Conservation (phyloP, 768 basidiomycete species). For the Boletales sp. region DNA sequence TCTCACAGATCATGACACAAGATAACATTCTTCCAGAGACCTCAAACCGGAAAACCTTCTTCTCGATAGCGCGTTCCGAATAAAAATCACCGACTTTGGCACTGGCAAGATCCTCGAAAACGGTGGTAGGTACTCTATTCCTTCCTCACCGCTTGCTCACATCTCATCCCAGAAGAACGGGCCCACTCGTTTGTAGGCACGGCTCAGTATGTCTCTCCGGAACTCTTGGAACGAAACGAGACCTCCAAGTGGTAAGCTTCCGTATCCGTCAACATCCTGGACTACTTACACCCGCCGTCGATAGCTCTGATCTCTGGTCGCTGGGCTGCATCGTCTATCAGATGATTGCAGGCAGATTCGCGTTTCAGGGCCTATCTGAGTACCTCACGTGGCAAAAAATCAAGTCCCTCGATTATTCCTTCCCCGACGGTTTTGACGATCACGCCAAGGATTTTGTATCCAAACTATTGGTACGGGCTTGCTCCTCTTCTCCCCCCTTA, state of each 20-base stretch:
- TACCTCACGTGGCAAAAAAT: conserved; percentile 96
- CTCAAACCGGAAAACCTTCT: conserved; percentile 88
- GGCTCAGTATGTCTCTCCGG: conserved; percentile 86
- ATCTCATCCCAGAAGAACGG: conserved; percentile 39
- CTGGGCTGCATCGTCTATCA: conserved; percentile 93
- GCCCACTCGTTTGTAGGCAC: conserved; percentile 84
- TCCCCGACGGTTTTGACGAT: conserved; percentile 82
- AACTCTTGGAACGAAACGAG: conserved; percentile 70
- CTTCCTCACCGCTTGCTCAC: background rate
- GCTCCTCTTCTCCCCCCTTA: background rate
- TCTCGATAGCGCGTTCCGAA: conserved; percentile 79
- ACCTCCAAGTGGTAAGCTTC: conserved; percentile 67
- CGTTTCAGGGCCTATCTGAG: conserved; percentile 88
- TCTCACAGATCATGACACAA: conserved; percentile 6
- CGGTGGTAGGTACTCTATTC: conserved; percentile 39
- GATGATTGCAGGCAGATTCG: conserved; percentile 86
- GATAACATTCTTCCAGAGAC: conserved; percentile 42
- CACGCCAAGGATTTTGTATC: conserved; percentile 79
- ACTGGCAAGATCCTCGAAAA: conserved; percentile 75
- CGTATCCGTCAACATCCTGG: background rate
- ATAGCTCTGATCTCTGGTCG: conserved; percentile 92
- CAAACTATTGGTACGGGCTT: conserved; percentile 59
- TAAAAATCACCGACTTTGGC: conserved; percentile 97
- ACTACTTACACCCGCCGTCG: background rate
- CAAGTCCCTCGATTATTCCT: conserved; percentile 80